Evolutionary conservation across 345 rosid genomes (phyloP), one percentile per base, ranked within the genome.

Genomic region (Citrus reticulata): DNA sequence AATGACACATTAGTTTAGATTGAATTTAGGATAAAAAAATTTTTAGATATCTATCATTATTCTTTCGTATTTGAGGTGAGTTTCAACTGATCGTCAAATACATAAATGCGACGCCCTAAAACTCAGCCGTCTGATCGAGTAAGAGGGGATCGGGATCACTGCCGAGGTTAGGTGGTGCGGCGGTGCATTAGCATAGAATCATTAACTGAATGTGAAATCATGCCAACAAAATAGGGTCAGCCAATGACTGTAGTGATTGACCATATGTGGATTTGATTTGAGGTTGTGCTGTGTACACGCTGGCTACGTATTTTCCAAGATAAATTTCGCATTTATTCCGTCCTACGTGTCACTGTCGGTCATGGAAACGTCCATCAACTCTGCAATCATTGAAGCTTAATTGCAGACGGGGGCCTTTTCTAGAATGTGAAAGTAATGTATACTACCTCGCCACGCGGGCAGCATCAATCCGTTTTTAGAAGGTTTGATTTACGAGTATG

Each of bases 341-440:
- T 42, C 61, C 20, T 51, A 60, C 60, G 83, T 71, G 85, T 74
- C 17, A 30, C 25, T 85, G 87, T 85, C 87, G 88, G 88, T 82
- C 71, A 49, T 72, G 73, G 68, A 77, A 69, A 60, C 49, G 74
- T 25, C 65, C 30, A 54, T 64, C 78, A 16, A 51, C 17, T 13
- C 51, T 74, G 70, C 79, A 73, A 82, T 79, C 74, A 84, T 81
- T 72, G 73, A 71, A 64, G 58, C 37, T 35, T 46, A 1, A 66
- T 46, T 65, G 63, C 35, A 9, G 35, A n/a, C 22, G 34, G 66
- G 1, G 24, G 1, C 22, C 7, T 34, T 4, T 35, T 5, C 65
- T 6, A 5, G 30, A 57, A 57, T 57, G 11, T 7, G 4, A 0
- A 2, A 3, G n/a, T 35, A 35, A 58, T 13, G 13, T 34, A n/a